phyloP scores from a whole-genome alignment of 2,329 filamentous ascomycete genomes.

The Ceratocystis huliohia region DNA sequence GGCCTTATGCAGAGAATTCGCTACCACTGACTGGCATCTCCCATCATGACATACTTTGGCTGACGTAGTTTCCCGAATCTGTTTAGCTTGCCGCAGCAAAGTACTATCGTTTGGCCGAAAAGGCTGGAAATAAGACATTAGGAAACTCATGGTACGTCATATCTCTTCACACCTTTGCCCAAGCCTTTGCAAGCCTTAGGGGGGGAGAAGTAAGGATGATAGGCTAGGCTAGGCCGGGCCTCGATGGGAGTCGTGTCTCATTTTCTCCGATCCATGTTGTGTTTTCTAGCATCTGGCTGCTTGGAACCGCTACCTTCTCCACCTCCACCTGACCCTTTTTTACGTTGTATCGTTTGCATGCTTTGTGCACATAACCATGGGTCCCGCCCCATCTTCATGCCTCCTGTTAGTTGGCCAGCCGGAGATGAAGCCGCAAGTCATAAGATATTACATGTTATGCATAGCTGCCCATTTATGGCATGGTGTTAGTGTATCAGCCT shows the following conservation, averaged over 20 bases:
- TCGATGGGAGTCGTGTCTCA: neutral
- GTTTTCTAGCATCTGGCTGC: neutral
- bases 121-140: conserved; percentile 75
- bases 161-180: neutral
- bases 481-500: neutral
- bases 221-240: neutral
- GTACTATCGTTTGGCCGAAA: conserved; percentile 84
- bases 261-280: neutral
- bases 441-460: neutral
- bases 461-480: conserved; percentile 15
- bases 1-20: neutral
- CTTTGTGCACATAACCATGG: neutral
- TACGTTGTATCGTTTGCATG: neutral
- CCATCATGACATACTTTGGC: neutral
- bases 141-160: conserved; percentile 81
- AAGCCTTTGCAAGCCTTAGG: neutral
- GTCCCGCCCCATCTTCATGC: neutral
- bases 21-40: neutral
- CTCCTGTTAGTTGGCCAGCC: neutral
- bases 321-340: neutral
- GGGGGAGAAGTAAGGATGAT: neutral
- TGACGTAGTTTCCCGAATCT: neutral
- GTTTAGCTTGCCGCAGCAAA: conserved; percentile 63
- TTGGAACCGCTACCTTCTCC: neutral
- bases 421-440: neutral